Evolutionary conservation across 176 grass and related monocot species (phyloP).

Genomic region (Cocos nucifera): DNA sequence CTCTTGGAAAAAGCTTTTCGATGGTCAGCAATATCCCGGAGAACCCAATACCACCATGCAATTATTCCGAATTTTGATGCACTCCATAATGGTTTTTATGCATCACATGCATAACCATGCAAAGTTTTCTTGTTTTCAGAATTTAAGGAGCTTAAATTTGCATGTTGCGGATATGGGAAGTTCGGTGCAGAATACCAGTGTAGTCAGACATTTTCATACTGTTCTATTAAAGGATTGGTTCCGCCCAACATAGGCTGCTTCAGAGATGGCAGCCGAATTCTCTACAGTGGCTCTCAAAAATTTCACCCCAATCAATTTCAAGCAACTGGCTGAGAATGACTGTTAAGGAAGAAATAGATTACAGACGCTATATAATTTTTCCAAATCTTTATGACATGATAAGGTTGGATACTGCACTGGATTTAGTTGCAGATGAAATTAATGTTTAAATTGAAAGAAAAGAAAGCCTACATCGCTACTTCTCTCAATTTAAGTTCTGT

Average conservation of each 20-base stretch:
- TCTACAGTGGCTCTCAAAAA: conserved; percentile 24
- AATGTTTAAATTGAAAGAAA: too few relatives aligned
- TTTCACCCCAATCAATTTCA: conserved; percentile 34
- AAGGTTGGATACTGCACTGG: background rate
- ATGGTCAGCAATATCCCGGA: conserved; percentile 24
- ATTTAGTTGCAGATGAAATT: too few relatives aligned
- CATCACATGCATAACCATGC: too few relatives aligned
- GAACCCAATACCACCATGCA: conserved; percentile 9
- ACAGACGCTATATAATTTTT: background rate
- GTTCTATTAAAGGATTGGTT: conserved; percentile 47
- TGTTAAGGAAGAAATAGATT: too few relatives aligned
- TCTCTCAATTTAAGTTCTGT: too few relatives aligned
- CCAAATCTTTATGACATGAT: background rate
- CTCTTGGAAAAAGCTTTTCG: conserved; percentile 26
- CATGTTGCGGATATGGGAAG: conserved; percentile 38
- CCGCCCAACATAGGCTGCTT: conserved; percentile 35
- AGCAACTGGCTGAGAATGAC: conserved; percentile 24
- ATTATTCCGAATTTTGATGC: background rate
- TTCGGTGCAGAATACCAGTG: conserved; percentile 11
- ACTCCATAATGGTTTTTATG: too few relatives aligned
- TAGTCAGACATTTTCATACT: conserved; percentile 16
- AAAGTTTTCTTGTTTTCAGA: background rate
- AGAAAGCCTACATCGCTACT: too few relatives aligned
- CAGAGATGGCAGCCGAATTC: conserved; percentile 27
- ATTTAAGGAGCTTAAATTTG: conserved; percentile 30